Conservation (phyloP, 768 basidiomycete genomes). For the Lentinula sp. region DNA sequence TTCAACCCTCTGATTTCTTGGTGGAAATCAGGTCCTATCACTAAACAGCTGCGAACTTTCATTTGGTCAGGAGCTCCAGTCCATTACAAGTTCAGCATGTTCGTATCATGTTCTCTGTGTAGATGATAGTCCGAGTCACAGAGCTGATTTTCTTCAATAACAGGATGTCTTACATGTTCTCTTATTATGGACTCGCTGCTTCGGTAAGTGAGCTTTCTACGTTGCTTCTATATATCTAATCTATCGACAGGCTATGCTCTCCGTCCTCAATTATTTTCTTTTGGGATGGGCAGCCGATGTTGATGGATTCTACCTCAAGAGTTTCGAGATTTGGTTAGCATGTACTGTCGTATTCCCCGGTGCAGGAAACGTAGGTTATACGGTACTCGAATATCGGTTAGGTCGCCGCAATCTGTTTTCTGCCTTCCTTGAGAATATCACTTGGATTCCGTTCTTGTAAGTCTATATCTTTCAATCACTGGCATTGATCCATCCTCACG, state of each 20-base stretch:
- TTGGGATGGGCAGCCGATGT: constrained; percentile 56
- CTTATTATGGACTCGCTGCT: constrained; percentile 22
- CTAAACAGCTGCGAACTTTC: constrained; percentile 70
- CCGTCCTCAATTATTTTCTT: constrained; percentile 65
- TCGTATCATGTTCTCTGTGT: not conserved
- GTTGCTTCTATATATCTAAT: constrained; percentile 30
- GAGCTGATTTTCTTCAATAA: not conserved
- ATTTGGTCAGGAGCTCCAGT: constrained; percentile 72
- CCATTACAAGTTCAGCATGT: constrained; percentile 79
- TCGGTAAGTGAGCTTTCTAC: not conserved
- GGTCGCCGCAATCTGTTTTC: constrained; percentile 47
- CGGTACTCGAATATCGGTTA: constrained; percentile 63
- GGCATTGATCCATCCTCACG: not conserved
- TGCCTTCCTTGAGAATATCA: constrained; percentile 51
- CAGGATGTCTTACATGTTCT: constrained; percentile 58
- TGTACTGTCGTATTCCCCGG: constrained; percentile 68
- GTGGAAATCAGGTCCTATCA: constrained; percentile 80
- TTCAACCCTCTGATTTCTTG: constrained; percentile 81
- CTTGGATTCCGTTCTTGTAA: constrained; percentile 73
- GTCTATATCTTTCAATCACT: constrained; percentile 18
- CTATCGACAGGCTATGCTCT: constrained; percentile 55
- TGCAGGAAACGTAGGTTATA: constrained; percentile 63
- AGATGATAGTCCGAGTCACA: no score
- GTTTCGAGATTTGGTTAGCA: constrained; percentile 70
- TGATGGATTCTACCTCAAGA: constrained; percentile 68